Percentiles rank a stretch among this genome's conserved stretches.
Conservation (phyloP, 129 eudicot species). For the Ambrosia trifida region DNA sequence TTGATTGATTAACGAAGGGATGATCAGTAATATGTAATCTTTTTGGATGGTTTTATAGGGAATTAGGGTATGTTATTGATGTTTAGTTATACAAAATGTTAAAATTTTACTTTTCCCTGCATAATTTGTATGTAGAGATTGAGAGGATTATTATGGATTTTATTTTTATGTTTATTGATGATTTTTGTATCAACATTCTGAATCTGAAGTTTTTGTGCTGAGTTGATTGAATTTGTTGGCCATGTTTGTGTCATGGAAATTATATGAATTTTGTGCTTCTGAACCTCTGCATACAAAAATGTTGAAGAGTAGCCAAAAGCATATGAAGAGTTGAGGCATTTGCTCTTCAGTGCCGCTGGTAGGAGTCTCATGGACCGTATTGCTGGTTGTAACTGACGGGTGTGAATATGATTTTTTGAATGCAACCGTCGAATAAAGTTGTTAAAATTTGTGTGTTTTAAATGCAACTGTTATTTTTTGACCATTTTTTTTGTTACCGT, state of each 20-base stretch:
- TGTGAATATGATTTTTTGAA: no score
- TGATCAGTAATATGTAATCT: conserved; percentile 12
- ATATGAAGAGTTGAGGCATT: no score
- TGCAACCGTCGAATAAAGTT: no score
- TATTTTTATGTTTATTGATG: conserved; percentile 22
- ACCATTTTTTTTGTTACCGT: no score
- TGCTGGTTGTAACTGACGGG: no score
- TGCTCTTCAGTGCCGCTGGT: no score
- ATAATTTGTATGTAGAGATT: conserved; percentile 37
- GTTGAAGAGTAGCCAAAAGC: no score
- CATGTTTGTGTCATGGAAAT: background rate
- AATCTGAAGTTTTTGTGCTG: conserved; percentile 1
- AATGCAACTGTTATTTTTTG: no score
- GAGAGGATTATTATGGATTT: conserved; percentile 28
- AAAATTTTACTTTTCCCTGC: conserved; percentile 11
- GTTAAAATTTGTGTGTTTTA: no score
- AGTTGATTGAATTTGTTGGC: conserved; percentile 5
- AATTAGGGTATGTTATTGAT: conserved; percentile 34
- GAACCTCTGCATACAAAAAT: no score
- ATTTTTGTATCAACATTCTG: conserved; percentile 12
- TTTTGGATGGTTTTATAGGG: conserved; percentile 30
- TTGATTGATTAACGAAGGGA: background rate
- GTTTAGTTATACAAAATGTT: conserved; percentile 38
- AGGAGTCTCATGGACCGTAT: no score
- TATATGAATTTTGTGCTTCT: background rate